Base-by-base conservation (phyloP, 2,329 filamentous ascomycete genomes). In the Ustilaginoidea virens region DNA sequence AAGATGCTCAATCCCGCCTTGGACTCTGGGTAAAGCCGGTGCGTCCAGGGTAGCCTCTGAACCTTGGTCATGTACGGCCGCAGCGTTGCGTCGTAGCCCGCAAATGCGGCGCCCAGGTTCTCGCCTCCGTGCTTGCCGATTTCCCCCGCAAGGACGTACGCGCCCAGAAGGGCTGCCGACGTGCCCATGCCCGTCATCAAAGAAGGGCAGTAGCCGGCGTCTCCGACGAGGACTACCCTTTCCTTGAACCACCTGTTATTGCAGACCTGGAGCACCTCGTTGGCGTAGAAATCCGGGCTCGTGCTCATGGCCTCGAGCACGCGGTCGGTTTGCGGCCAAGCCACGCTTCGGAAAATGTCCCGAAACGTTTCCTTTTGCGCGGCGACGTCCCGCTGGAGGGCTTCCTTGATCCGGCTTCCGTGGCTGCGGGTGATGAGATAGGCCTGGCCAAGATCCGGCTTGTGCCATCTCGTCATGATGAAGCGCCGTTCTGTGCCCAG, bases 91-190 rank as follows among this genome's bases (percentile, higher is more conserved):
- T 66, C 56, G 32, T 65, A 66, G 4, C 36, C 37, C 7, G 39
- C 37, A 9, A 59, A 42, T 4, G 46, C 58, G 4, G 47, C 39
- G 3, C 33, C 17, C 4, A 54, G 18, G n/a, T n/a, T n/a, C n/a
- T 48, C 39, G 13, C 36, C 33, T 1, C 36, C 33, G n/a, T 39
- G 36, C 23, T 30, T 33, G 8, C 32, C 29, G 7, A 63, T 45
- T 27, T 61, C 60, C 1, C 64, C 62, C 1, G 63, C 63, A 2
- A 70, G 49, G 2, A 65, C 45, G 36, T 69, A 69, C 1, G 59
- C 65, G 2, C 56, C 55, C 0, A 56, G 39, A n/a, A 68, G 36
- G 2, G 57, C 57, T 2, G 52, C 38, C 2, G 50, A 54, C 2
- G 60, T 64, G n/a, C 63, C 61, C 48, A 58, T 55, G 0, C 65